Evolutionary conservation across 768 basidiomycete genomes (phyloP).

Genomic region (Tubosaeta sp.): DNA sequence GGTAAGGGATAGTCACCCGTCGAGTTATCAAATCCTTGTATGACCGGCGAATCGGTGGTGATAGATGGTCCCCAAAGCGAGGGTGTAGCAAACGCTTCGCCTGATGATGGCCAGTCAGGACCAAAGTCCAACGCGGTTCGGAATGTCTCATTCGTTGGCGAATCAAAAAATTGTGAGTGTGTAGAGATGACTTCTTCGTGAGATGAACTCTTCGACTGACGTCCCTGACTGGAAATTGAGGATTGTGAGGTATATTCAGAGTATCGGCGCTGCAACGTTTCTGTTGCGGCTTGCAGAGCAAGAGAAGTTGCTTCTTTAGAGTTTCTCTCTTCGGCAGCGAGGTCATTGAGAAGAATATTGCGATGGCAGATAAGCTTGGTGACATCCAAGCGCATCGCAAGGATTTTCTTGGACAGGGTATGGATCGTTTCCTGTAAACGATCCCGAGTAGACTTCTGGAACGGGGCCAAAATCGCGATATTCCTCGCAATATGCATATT

Average conservation of each 20-base stretch:
- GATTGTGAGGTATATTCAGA: conserved; percentile 29
- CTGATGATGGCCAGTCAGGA: conserved; percentile 43
- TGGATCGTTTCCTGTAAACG: conserved; percentile 61
- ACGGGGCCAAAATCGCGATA: conserved; percentile 81
- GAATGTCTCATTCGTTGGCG: conserved; percentile 55
- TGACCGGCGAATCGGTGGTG: conserved; percentile 36
- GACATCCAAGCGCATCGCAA: conserved; percentile 65
- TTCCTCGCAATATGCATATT: conserved; percentile 76
- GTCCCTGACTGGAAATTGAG: conserved; percentile 35
- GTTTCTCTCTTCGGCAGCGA: conserved; percentile 64
- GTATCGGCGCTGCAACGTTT: conserved; percentile 50
- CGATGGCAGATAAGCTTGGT: conserved; percentile 73
- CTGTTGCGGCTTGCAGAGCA: conserved; percentile 71
- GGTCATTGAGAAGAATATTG: conserved; percentile 67
- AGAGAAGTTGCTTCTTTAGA: conserved; percentile 63
- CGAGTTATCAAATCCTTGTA: conserved; percentile 27
- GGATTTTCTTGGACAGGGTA: conserved; percentile 59
- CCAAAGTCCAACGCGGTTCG: conserved; percentile 62
- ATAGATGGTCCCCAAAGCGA: conserved; percentile 31
- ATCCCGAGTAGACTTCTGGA: conserved; percentile 80
- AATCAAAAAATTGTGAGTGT: conserved; percentile 35
- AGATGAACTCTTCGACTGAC: conserved; percentile 9
- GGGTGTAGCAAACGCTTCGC: conserved; percentile 33
- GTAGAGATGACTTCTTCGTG: conserved; percentile 9
- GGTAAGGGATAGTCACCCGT: conserved; percentile 29